Evolutionary conservation across 1,284 basidiomycete species (phyloP).

Genomic region (Polyporus tsugae): DNA sequence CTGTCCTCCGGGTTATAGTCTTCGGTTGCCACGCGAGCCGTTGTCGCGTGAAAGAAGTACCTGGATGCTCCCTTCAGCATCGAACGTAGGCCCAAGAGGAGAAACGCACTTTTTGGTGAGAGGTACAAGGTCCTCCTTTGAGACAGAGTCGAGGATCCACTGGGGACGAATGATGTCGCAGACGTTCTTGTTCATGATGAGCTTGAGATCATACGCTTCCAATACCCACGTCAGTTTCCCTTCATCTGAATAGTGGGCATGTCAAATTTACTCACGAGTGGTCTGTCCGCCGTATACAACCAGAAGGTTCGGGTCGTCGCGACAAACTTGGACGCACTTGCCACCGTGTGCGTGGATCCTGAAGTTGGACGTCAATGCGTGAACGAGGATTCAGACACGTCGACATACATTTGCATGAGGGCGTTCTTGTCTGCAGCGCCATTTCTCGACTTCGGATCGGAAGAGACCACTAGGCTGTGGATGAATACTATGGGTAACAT

Average conservation of each 20-base stretch:
- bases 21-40: constrained; percentile 42
- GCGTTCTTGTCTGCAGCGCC: constrained; percentile 74
- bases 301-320: constrained; percentile 53
- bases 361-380: not conserved
- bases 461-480: constrained; percentile 67
- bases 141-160: constrained; percentile 86
- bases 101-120: constrained; percentile 69
- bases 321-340: constrained; percentile 69
- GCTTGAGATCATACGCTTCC: constrained; percentile 72
- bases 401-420: constrained; percentile 66
- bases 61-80: constrained; percentile 44
- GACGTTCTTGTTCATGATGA: constrained; percentile 67
- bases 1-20: constrained; percentile 44
- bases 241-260: constrained; percentile 5
- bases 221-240: not conserved
- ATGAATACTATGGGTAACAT: not conserved
- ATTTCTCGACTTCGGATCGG: constrained; percentile 76
- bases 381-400: not conserved
- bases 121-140: constrained; percentile 60
- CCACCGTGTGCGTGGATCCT: constrained; percentile 86
- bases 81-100: constrained; percentile 2
- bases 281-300: constrained; percentile 73
- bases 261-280: constrained; percentile 57
- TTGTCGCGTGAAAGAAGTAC: constrained; percentile 79
- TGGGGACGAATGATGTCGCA: constrained; percentile 79